Base-by-base conservation (phyloP, 2,329 filamentous ascomycete species). In the Colletotrichum cordylinicola region DNA sequence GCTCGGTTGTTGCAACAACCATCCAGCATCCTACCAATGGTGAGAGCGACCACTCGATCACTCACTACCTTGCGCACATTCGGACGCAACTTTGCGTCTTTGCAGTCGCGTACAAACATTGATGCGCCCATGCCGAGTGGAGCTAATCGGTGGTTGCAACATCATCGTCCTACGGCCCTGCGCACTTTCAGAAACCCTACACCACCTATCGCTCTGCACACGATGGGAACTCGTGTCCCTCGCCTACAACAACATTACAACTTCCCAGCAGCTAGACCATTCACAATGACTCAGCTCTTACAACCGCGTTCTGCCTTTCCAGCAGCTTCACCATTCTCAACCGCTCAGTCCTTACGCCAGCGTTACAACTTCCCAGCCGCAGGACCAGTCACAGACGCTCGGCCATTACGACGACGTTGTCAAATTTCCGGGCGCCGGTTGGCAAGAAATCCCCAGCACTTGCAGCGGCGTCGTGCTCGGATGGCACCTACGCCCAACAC, bases 21-120 rank as follows among this genome's bases (percentile, higher is more conserved):
- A 0, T 52, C 43, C 10, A 13, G 4, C 43, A 4, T 52, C 18
- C 2, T 52, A 2, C n/a, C 43, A 13, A 52, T 21, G 6, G n/a
- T 4, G 2, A 52, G n/a, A 8, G n/a, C 18, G 39, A 6, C 18
- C 39, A n/a, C 39, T n/a, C 39, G 18, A 0, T 4, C 39, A 43
- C 39, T n/a, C 39, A 12, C 39, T 43, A n/a, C 39, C 18, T 43
- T 43, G 39, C 39, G 18, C 39, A 6, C 39, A 43, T 43, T 43
- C 1, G 9, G 18, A 2, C 18, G 39, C 18, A 43, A 43, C 39
- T 43, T 43, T 43, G 18, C 39, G 18, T 6, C 39, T n/a, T 43
- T 43, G 39, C 18, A 43, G 39, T 0, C 39, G 18, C 39, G 0
- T n/a, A n/a, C 39, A 43, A 43, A n/a, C 0, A 1, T 43, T 0